Conservation (phyloP, 805 yeast species). For the Debaryomyces castellii region DNA sequence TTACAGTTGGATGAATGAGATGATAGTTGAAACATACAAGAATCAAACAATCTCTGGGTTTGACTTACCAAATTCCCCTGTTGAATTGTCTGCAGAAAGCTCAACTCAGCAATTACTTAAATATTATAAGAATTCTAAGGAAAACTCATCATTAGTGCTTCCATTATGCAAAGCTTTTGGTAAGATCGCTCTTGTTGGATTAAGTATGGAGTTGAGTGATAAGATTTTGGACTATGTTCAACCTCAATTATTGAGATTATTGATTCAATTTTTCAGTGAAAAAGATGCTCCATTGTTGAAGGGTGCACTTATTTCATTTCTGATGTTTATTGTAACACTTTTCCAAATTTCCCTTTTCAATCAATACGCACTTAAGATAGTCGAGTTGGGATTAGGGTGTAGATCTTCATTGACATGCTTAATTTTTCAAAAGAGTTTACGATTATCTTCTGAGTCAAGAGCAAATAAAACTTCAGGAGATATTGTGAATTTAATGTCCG, state of each 20-base stretch:
- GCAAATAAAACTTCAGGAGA: constrained; percentile 33
- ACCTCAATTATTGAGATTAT: constrained; percentile 73
- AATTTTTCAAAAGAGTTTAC: constrained; percentile 28
- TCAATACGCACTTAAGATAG: constrained; percentile 60
- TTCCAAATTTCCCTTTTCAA: constrained; percentile 63
- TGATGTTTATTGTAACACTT: constrained; percentile 63
- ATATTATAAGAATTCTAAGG: constrained; percentile 12
- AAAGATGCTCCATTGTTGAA: constrained; percentile 43
- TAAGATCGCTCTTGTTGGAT: constrained; percentile 16
- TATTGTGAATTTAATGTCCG: constrained; percentile 31
- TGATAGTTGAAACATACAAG: constrained; percentile 38
- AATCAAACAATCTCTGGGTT: constrained; percentile 35
- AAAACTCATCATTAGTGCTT: constrained; percentile 10
- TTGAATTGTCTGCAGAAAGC: constrained; percentile 20
- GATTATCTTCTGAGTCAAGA: constrained; percentile 30
- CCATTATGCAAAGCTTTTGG: constrained; percentile 29
- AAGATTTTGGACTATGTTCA: constrained; percentile 55
- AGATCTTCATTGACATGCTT: constrained; percentile 33
- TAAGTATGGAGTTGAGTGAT: constrained; percentile 22
- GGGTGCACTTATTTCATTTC: constrained; percentile 62
- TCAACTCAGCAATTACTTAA: constrained; percentile 15
- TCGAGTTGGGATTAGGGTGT: constrained; percentile 62
- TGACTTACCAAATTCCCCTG: constrained; percentile 31
- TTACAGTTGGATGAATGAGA: constrained; percentile 48
- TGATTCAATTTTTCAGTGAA: constrained; percentile 62